phyloP scores from a whole-genome alignment of 371 early-diverging fungal species.

The Apophysomyces ossiformis region DNA sequence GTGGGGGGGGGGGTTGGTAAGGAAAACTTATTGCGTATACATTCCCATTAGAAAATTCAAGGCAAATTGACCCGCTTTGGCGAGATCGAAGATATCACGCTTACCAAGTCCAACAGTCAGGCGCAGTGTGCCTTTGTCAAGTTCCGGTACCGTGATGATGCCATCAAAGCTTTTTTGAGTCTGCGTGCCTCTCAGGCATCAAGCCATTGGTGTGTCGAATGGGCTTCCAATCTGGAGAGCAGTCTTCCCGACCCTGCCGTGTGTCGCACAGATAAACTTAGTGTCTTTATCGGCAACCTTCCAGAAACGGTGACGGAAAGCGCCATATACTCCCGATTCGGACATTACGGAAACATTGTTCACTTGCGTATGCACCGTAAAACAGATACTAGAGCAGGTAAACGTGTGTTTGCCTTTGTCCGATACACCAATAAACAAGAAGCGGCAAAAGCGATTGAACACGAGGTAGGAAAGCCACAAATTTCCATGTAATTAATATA shows the following conservation, averaged over 20 bases:
- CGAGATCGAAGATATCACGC: constrained; percentile 71
- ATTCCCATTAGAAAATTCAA: constrained; percentile 18
- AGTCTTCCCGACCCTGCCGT: constrained; percentile 13
- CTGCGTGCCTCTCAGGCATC: constrained; percentile 8
- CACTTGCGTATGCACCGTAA: constrained; percentile 55
- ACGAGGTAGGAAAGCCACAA: constrained; percentile 47
- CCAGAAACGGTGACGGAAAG: constrained; percentile 53
- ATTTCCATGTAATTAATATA: background rate
- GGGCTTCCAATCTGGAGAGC: constrained; percentile 63
- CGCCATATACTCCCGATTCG: constrained; percentile 56
- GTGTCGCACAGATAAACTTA: constrained; percentile 50
- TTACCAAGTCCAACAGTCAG: constrained; percentile 50
- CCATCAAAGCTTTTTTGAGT: constrained; percentile 69
- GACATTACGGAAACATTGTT: constrained; percentile 62
- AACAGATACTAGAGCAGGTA: constrained; percentile 14
- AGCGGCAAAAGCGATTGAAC: constrained; percentile 60
- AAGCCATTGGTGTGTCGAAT: constrained; percentile 67
- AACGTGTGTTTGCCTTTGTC: constrained; percentile 70
- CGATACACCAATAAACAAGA: constrained; percentile 55
- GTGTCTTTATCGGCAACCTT: constrained; percentile 77
- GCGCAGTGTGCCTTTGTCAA: constrained; percentile 74
- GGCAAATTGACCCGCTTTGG: constrained; percentile 51
- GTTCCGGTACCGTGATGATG: constrained; percentile 81
- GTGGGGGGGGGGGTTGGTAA: too few relatives aligned
- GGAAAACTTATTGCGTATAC: too few relatives aligned